phyloP scores from a whole-genome alignment of 306 rosid genomes.

The Cicer cuneatum region DNA sequence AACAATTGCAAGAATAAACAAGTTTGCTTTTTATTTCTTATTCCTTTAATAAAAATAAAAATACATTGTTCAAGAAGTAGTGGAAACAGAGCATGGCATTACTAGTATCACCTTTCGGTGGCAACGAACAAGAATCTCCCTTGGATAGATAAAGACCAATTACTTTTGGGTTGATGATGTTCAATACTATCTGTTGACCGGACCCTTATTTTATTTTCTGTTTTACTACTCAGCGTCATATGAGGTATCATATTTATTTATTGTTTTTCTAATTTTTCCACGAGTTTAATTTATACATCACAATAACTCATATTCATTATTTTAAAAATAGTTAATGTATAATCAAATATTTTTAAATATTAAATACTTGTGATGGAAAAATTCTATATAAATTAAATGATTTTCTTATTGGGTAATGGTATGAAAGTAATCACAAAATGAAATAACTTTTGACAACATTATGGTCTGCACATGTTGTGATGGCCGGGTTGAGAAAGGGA shows the following conservation, averaged over 20 bases:
- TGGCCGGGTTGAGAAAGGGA: constrained; percentile 4
- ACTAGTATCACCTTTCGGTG: not conserved
- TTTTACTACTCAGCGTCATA: not conserved
- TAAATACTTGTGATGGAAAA: too few species aligned
- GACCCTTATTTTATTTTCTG: not conserved
- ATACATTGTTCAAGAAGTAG: too few species aligned
- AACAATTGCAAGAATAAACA: too few species aligned
- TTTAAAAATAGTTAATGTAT: too few species aligned
- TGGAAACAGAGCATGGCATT: too few species aligned
- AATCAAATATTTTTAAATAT: too few species aligned
- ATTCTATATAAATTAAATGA: too few species aligned
- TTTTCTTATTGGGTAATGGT: not conserved
- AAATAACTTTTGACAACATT: constrained; percentile 11
- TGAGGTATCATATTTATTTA: not conserved
- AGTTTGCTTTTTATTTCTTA: too few species aligned
- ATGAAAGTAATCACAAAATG: not conserved
- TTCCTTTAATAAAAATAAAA: too few species aligned
- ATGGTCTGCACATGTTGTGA: constrained; percentile 38
- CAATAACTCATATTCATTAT: too few species aligned
- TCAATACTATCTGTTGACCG: not conserved
- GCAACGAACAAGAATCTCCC: not conserved
- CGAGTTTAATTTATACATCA: too few species aligned
- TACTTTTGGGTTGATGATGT: not conserved
- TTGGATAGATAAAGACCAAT: not conserved
- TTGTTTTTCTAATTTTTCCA: not conserved